Evolutionary conservation across 176 grass and related monocot genomes (phyloP), one percentile per base, ranked within the genome.

Genomic region (Puya raimondii): DNA sequence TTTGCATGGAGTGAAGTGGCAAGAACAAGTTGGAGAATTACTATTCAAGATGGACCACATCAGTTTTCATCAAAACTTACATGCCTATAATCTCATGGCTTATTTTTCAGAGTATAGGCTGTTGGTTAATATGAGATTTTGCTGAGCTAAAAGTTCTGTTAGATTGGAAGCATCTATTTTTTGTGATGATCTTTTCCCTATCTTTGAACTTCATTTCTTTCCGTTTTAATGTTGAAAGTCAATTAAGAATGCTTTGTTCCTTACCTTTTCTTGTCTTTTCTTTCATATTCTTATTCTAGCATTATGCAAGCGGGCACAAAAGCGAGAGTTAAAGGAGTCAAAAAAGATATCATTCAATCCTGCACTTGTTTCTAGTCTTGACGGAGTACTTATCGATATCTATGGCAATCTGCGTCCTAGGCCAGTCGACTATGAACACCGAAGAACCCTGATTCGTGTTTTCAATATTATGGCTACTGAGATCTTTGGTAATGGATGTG

Each of bases 401-500:
- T 91, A 91, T 48, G 33, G 64, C 49, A 12, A 69, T 65, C 56
- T 91, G 57, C 80, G 67, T 4, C 92, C 92, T 10, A 87, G 85
- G 65, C 72, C 83, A 49, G 21, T 76, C 49, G 75, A 91, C 33
- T 96, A 96, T 67, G 72, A 89, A 12, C 78, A 91, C 29, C 81
- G 92, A 61, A 84, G 61, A 14, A 11, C 47, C 15, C 66, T 96
- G 59, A 70, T 96, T 72, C 68, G 65, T 53, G 76, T 78, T 65
- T 89, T 96, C 47, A 82, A 59, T 64, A 67, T 63, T 29, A 88
- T 89, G 79, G 51, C 70, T 18, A 65, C 27, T n/a, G 51, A 64
- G 65, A 80, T 80, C 47, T 96, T 91, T 80, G 88, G 88, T 96
- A 88, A 54, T 18, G 70, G 53, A 58, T 16, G 2, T 22, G 1